Evolutionary conservation across 2,329 filamentous ascomycete species (phyloP).

Genomic region (Fusarium verticillioides): DNA sequence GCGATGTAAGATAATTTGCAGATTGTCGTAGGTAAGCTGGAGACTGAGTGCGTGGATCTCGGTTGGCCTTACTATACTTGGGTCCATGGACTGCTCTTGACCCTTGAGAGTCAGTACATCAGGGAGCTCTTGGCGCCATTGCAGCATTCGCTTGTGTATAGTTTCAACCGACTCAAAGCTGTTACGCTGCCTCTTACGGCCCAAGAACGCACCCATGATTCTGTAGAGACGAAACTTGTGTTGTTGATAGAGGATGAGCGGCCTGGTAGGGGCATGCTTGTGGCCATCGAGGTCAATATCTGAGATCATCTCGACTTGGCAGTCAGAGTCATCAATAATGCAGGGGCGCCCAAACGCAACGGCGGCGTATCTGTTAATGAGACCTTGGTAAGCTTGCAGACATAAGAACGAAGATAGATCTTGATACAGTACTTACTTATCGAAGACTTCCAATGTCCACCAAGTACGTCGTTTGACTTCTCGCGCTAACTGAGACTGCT

Average conservation of each 20-base stretch:
- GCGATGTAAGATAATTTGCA: accelerated
- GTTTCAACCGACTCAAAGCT: accelerated
- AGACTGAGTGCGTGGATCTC: accelerated
- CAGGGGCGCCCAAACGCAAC: neutral
- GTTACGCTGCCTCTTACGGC: accelerated
- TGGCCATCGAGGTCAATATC: neutral
- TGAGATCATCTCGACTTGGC: neutral
- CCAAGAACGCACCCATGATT: neutral
- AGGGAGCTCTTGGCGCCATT: accelerated
- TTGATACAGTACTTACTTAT: neutral
- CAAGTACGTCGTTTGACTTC: neutral
- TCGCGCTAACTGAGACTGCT: accelerated
- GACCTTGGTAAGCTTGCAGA: no score
- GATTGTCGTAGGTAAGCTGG: neutral
- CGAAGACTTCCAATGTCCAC: neutral
- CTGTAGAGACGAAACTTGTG: neutral
- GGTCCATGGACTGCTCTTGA: accelerated
- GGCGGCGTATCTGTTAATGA: neutral
- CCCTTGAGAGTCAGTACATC: accelerated
- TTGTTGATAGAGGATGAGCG: neutral
- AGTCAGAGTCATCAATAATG: neutral
- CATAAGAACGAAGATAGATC: no score
- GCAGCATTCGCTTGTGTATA: accelerated
- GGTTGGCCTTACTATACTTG: accelerated
- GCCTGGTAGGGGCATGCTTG: neutral